These are phyloP conservation scores for Trypanosoma melophagium DNA, from an alignment of 208 protist genomes.

Conservation along the genomic window DNA sequence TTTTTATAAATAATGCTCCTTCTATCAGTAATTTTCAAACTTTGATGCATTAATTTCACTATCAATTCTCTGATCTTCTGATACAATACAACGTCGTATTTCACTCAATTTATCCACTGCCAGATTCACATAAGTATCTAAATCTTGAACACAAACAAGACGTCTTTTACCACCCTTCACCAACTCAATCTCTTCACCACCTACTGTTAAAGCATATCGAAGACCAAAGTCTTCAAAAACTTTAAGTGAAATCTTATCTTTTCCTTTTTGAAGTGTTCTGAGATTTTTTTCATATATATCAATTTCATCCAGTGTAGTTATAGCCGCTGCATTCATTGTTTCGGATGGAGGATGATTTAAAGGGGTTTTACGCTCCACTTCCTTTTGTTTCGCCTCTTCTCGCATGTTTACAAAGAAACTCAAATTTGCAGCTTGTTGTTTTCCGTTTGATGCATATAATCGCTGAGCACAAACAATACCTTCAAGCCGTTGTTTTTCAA, in stretches of 20 bases:
- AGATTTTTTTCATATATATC: conserved; percentile 25
- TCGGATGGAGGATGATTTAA: neutral
- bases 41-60: neutral
- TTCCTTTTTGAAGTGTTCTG: conserved; percentile 1
- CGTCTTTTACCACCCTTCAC: conserved; percentile 6
- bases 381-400: neutral
- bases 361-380: neutral
- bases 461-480: neutral
- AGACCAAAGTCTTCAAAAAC: conserved; percentile 16
- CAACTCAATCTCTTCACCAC: conserved; percentile 6
- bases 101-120: conserved; percentile 12
- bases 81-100: conserved; percentile 5
- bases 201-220: conserved; percentile 9
- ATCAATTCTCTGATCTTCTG: conserved; percentile 2
- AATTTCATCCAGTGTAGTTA: conserved; percentile 23
- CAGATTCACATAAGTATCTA: conserved; percentile 19
- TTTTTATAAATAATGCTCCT: no score
- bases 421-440: neutral
- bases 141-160: conserved; percentile 14
- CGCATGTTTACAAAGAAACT: neutral
- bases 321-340: conserved; percentile 3
- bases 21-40: neutral
- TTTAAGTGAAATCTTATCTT: conserved; percentile 10
- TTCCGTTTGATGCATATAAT: no score
- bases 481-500: conserved; percentile 13